Percentiles rank a stretch among this genome's conserved stretches.
phyloP scores from a whole-genome alignment of 2,329 filamentous ascomycete genomes.

The Botrytis medusae region DNA sequence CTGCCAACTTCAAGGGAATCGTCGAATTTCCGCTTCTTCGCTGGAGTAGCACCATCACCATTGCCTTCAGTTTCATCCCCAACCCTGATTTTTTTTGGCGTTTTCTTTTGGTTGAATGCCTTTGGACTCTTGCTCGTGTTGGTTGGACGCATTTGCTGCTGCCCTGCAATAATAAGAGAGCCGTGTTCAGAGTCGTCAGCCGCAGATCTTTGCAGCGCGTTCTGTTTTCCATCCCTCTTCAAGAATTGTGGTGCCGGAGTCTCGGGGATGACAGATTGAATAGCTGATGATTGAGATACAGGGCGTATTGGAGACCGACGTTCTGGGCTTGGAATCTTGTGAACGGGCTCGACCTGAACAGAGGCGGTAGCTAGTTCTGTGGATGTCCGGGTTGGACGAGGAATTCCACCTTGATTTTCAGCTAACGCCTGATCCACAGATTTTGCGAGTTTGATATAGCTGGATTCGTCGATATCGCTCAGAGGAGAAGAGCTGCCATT shows the following conservation, averaged over 20 bases:
- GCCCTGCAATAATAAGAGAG: slow-evolving; percentile 30
- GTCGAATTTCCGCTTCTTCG: slow-evolving; percentile 31
- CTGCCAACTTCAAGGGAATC: slow-evolving; percentile 22
- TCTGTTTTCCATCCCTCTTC: background rate
- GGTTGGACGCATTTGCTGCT: background rate
- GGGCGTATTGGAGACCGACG: background rate
- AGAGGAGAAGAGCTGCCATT: slow-evolving; percentile 27
- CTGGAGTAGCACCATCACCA: background rate
- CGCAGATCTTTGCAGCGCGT: background rate
- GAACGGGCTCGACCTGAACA: background rate
- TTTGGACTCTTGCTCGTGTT: background rate
- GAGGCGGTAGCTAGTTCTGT: background rate
- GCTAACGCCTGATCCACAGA: background rate
- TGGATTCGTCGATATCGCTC: slow-evolving; percentile 36
- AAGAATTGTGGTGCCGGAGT: slow-evolving; percentile 29
- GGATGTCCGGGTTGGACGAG: background rate
- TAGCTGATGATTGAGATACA: slow-evolving; percentile 23
- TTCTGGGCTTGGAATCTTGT: no score
- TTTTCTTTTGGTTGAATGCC: background rate
- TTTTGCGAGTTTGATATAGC: slow-evolving; percentile 31
- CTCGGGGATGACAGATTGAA: slow-evolving; percentile 34
- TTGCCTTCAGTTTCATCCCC: background rate
- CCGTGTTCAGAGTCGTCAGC: slow-evolving; percentile 26
- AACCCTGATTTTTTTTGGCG: background rate
- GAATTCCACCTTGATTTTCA: background rate